Conservation (phyloP, 306 rosid species). For the Delonix regia region DNA sequence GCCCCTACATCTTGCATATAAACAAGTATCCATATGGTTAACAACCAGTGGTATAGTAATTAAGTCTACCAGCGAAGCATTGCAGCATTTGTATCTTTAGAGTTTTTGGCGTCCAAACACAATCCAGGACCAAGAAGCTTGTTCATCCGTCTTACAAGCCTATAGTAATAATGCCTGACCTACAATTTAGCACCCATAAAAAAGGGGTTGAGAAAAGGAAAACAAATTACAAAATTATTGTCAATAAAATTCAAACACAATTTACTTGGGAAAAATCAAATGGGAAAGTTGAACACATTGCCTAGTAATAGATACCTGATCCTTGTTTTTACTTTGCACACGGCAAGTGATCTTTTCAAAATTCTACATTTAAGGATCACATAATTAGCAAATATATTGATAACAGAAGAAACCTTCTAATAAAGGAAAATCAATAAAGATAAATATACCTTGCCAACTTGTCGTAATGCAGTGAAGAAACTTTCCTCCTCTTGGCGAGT, state of each 20-base stretch:
- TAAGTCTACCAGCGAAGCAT: slow-evolving; percentile 91
- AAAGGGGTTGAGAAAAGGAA: slow-evolving; percentile 26
- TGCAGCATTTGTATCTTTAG: slow-evolving; percentile 96
- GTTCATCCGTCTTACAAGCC: slow-evolving; percentile 98
- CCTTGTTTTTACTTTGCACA: slow-evolving; percentile 97
- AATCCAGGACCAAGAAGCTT: slow-evolving; percentile 94
- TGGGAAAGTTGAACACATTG: slow-evolving; percentile 5
- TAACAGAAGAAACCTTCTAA: slow-evolving; percentile 30
- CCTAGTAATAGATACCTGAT: slow-evolving; percentile 56
- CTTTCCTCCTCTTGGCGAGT: slow-evolving; percentile 98
- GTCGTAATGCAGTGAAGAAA: slow-evolving; percentile 93
- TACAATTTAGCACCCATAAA: slow-evolving; percentile 28
- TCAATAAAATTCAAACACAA: slow-evolving; percentile 15
- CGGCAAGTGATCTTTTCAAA: slow-evolving; percentile 94
- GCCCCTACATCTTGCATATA: slow-evolving; percentile 7
- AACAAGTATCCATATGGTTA: neutral
- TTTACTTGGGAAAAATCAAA: neutral
- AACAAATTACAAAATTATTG: slow-evolving; percentile 21
- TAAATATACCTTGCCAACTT: slow-evolving; percentile 82
- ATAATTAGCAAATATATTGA: slow-evolving; percentile 32
- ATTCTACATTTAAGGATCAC: slow-evolving; percentile 64
- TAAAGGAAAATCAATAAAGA: slow-evolving; percentile 9
- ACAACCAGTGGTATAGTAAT: slow-evolving; percentile 16
- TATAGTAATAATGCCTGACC: slow-evolving; percentile 99
- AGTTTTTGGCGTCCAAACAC: slow-evolving; percentile 88